Evolutionary conservation across 352 stramenopile genomes (phyloP), one percentile per base, ranked within the genome.

Genomic region (Sclerospora graminicola): DNA sequence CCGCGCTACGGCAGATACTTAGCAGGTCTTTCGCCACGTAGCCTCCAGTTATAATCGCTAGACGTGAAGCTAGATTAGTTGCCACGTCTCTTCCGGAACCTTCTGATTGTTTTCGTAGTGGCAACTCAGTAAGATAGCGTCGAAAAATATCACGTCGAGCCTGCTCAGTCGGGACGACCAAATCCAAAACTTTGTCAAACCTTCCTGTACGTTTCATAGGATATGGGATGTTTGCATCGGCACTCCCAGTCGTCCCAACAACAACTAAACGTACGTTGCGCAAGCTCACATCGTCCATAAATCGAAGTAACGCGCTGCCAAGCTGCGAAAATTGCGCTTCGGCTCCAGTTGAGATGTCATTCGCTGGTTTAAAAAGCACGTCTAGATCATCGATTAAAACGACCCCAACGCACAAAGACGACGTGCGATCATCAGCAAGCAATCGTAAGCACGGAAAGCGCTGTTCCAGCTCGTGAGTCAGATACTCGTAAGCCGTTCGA

Each of bases 11-110:
- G 31, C 73, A 85, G 31, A 91, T 82, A 0, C 77, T 62, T 13
- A 81, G 63, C 3, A 91, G 44, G 32, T 89, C 79, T 45, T 86
- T 87, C 5, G 74, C 72, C 20, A 91, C 70, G 36, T 86, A 91
- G 4, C 79, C 79, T 26, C 74, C 79, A 13, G 76, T 91, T 9
- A 83, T 35, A 1, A 45, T 40, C 5, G 76, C 72, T 9, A 89
- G 21, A n/a, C 73, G 63, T 14, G 49, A 58, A 2, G 71, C 58
- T 14, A 78, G 20, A 14, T 10, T 53, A 14, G 30, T 19, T 8
- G 37, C 44, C 26, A 24, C 15, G 1, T 55, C 41, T 16, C 21
- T 16, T 29, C 27, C 6, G 2, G n/a, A 13, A 38, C 0, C 13
- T 15, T 43, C 11, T 38, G 53, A 15, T 19, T 38, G 27, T 9